Base-by-base conservation (phyloP, 495 filamentous ascomycete species). In the Usnea hakonensis region DNA sequence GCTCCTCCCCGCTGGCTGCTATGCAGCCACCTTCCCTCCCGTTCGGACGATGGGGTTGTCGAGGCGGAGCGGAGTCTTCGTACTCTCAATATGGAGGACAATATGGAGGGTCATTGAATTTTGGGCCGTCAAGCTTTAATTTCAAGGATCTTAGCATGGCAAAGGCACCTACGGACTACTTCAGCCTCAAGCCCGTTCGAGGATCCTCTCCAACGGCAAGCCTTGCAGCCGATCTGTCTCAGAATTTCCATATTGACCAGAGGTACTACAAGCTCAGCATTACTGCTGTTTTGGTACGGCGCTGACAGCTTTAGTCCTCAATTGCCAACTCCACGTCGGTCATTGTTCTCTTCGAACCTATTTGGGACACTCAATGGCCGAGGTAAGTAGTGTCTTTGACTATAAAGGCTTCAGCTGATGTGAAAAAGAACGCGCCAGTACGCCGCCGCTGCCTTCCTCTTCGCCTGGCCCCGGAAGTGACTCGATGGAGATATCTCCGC, bases 201-300 rank as follows among this genome's bases (percentile, higher is more conserved):
- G 90, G 90, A 32, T 95, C 94, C 10, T 98, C 94, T 43, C 94
- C 94, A 11, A 89, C 90, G 36, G 85, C 90, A 3, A 94, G 89
- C 69, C 76, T 98, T 64, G 93, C 91, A 26, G 91, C 91, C 50
- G 94, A 97, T 73, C 80, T 97, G 67, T 96, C 91, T 50, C 91
- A 95, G 72, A 98, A 97, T 78, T 96, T 97, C 69, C 91, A 91
- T 66, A 86, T 96, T 69, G 91, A 96, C 71, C 86, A 87, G 66
- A 95, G 90, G 92, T 96, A 72, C 74, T 78, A 64, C 35, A 40
- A 6, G 19, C 16, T 55, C 43, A 53, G 28, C 55, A 14, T 40
- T 57, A 61, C 63, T 41, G 26, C 11, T 60, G 36, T 61, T 62
- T 68, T 75, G 52, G 5, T 53, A 55, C 48, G 44, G 10, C 48